phyloP scores from a whole-genome alignment of 2,329 filamentous ascomycete species.

The Ceratocystis colombiana region DNA sequence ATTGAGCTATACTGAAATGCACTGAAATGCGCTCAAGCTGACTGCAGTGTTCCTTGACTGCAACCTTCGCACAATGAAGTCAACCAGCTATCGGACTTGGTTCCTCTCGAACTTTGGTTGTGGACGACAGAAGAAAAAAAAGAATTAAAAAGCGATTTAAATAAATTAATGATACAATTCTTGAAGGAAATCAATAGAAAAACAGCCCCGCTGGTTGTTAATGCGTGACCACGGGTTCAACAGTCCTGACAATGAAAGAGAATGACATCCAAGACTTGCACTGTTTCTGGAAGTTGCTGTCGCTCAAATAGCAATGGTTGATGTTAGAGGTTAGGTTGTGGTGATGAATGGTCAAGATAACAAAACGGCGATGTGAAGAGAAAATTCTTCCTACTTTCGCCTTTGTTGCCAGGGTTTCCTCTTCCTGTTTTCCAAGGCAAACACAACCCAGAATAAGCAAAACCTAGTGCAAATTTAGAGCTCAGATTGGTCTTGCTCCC shows the following conservation, averaged over 20 bases:
- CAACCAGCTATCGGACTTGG: neutral
- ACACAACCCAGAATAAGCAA: neutral
- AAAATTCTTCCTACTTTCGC: slow-evolving; percentile 13
- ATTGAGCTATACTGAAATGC: neutral
- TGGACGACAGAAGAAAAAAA: neutral
- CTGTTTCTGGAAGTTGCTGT: too few species aligned
- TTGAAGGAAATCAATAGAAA: neutral
- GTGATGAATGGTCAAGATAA: slow-evolving; percentile 3
- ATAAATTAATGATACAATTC: neutral
- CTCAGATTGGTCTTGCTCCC: too few species aligned
- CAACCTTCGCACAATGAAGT: too few species aligned
- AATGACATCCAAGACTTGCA: neutral
- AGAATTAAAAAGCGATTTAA: slow-evolving; percentile 1
- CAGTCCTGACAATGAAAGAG: neutral
- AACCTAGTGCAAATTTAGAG: neutral
- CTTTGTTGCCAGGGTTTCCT: slow-evolving; percentile 14
- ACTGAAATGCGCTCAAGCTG: too few species aligned
- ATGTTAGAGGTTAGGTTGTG: neutral
- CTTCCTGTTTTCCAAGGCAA: slow-evolving; percentile 10
- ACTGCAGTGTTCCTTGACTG: too few species aligned
- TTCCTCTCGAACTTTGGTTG: neutral
- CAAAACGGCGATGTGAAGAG: neutral
- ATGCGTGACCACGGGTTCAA: neutral
- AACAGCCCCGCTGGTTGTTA: neutral
- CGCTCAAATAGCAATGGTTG: too few species aligned